Evolutionary conservation across 345 rosid species (phyloP).

Genomic region (Cardamine resedifolia): DNA sequence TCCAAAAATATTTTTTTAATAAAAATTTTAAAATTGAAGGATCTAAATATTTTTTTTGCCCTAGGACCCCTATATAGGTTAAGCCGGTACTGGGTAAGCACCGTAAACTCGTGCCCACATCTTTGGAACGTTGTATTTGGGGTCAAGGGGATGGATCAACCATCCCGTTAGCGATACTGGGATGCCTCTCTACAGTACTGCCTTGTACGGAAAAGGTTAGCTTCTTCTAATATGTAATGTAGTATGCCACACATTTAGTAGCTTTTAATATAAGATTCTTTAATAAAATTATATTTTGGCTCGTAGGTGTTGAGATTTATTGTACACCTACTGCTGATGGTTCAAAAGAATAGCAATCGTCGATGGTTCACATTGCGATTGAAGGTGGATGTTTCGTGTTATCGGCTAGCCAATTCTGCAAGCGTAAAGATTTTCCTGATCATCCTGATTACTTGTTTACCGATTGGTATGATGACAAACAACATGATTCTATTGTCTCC

Average conservation of each 20-base stretch:
- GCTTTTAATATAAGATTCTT: not conserved
- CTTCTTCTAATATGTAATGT: not conserved
- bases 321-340: slow-evolving; percentile 95
- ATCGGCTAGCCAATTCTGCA: slow-evolving; percentile 80
- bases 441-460: slow-evolving; percentile 67
- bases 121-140: slow-evolving; percentile 88
- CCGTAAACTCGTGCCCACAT: slow-evolving; percentile 86
- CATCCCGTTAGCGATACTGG: slow-evolving; percentile 79
- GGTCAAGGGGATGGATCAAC: slow-evolving; percentile 97
- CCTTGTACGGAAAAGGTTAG: slow-evolving; percentile 81
- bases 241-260: not conserved
- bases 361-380: slow-evolving; percentile 84
- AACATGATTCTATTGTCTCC: slow-evolving; percentile 67
- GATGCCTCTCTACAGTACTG: slow-evolving; percentile 88
- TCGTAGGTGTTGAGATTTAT: slow-evolving; percentile 73
- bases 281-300: not conserved
- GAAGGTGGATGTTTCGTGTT: too few species aligned
- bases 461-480: slow-evolving; percentile 48
- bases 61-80: too few species aligned
- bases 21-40: too few species aligned
- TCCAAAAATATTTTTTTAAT: too few species aligned
- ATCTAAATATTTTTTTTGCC: too few species aligned
- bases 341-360: slow-evolving; percentile 67
- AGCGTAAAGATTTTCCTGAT: slow-evolving; percentile 73
- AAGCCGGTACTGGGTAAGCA: slow-evolving; percentile 97